Conservation (phyloP, 768 basidiomycete genomes). For the Leccinum subgranulosum region DNA sequence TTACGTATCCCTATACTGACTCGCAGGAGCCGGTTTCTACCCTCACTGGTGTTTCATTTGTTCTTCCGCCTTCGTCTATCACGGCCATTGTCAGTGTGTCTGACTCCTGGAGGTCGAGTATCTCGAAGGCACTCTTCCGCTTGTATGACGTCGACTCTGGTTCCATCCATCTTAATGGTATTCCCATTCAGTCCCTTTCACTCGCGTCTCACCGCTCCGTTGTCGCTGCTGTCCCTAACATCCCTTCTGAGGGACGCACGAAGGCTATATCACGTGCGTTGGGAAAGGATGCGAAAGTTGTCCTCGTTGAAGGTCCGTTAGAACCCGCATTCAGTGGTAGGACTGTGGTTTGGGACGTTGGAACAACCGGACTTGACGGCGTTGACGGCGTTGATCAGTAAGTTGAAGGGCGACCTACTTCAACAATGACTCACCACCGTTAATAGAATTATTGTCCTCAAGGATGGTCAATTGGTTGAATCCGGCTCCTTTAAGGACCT, state of each 20-base stretch:
- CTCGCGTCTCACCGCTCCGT: conserved; percentile 72
- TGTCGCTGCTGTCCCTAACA: conserved; percentile 91
- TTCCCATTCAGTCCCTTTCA: conserved; percentile 86
- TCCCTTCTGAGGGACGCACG: conserved; percentile 34
- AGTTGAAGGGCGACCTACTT: conserved; percentile 20
- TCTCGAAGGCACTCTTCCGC: conserved; percentile 83
- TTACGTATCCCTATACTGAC: conserved; percentile 66
- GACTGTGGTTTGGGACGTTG: conserved; percentile 30
- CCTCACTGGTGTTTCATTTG: conserved; percentile 80
- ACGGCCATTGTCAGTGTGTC: conserved; percentile 74
- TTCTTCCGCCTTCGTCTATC: conserved; percentile 79
- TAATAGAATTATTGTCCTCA: conserved; percentile 81
- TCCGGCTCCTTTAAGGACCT: conserved; percentile 78
- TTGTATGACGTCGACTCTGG: conserved; percentile 89
- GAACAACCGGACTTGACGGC: conserved; percentile 30
- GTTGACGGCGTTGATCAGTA: conserved; percentile 62
- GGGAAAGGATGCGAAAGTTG: conserved; percentile 22
- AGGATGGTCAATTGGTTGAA: conserved; percentile 86
- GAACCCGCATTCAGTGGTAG: conserved; percentile 18
- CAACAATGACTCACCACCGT: not conserved
- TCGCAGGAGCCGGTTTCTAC: conserved; percentile 53
- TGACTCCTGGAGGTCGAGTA: conserved; percentile 76
- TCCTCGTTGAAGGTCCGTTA: conserved; percentile 26
- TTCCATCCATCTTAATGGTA: conserved; percentile 78
- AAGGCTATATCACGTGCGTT: conserved; percentile 24